Percentiles rank a stretch among this genome's conserved stretches.
Conservation (phyloP, 2,329 filamentous ascomycete species). For the Sarocladiaceae sp. region DNA sequence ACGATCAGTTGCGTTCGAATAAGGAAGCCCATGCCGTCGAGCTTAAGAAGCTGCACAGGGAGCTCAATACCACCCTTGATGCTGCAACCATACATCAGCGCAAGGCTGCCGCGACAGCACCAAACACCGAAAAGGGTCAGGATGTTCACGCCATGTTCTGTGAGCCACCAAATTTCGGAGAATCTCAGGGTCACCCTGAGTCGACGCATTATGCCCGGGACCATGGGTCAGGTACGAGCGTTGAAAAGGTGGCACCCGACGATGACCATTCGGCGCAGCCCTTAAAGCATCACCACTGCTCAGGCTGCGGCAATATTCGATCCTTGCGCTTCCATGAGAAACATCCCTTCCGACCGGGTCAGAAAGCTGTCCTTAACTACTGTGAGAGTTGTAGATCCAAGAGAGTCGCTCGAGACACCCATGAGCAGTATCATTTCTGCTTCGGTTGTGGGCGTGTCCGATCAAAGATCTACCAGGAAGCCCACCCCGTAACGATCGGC, state of each 20-base stretch:
- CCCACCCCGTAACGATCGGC: slow-evolving; percentile 17
- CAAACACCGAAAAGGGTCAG: background rate
- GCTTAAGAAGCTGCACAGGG: slow-evolving; percentile 20
- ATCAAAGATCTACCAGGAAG: slow-evolving; percentile 19
- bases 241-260: too few relatives aligned
- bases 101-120: background rate
- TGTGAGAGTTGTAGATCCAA: slow-evolving; percentile 27
- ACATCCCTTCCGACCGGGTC: slow-evolving; percentile 20
- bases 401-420: slow-evolving; percentile 16
- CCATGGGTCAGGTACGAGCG: too few relatives aligned
- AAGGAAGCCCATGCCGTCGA: slow-evolving; percentile 11
- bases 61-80: slow-evolving; percentile 24
- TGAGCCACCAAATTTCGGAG: too few relatives aligned
- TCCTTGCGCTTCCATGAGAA: slow-evolving; percentile 28
- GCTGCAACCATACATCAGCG: slow-evolving; percentile 13
- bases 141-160: background rate
- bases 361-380: slow-evolving; percentile 24
- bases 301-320: slow-evolving; percentile 27
- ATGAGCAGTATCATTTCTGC: slow-evolving; percentile 32
- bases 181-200: too few relatives aligned
- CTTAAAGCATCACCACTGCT: slow-evolving; percentile 27
- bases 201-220: too few relatives aligned
- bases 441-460: slow-evolving; percentile 23
- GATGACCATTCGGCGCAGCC: too few relatives aligned
- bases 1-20: background rate